phyloP scores from a whole-genome alignment of 768 basidiomycete species.

The Tricholoma sp. region DNA sequence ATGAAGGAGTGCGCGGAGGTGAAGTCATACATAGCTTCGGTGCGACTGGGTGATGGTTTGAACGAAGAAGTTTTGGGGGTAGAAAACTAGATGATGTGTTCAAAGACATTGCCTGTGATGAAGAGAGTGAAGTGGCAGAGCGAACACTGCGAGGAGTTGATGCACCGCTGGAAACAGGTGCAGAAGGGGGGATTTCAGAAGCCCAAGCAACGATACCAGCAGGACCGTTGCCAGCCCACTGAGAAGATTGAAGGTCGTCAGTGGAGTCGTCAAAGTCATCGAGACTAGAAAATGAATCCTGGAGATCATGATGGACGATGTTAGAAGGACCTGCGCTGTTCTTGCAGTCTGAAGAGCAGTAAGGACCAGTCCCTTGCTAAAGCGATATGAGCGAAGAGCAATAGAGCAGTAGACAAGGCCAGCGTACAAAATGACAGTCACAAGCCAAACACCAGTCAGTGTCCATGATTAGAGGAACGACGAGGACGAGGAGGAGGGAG shows the following conservation, averaged over 20 bases:
- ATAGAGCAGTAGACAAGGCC: slow-evolving; percentile 12
- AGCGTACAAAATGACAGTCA: slow-evolving; percentile 49
- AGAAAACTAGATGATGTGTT: not conserved
- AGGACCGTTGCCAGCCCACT: slow-evolving; percentile 15
- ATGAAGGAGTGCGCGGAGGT: slow-evolving; percentile 24
- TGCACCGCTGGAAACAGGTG: slow-evolving; percentile 3
- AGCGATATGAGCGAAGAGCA: slow-evolving; percentile 3
- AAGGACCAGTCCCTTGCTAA: slow-evolving; percentile 33
- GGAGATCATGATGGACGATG: not conserved
- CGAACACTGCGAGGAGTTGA: slow-evolving; percentile 12
- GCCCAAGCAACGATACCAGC: slow-evolving; percentile 46
- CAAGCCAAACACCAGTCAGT: slow-evolving; percentile 71
- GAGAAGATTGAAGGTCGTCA: not conserved
- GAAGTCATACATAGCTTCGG: slow-evolving; percentile 51
- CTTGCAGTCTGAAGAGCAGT: slow-evolving; percentile 48
- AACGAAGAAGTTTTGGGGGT: slow-evolving; percentile 34
- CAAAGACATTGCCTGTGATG: slow-evolving; percentile 5
- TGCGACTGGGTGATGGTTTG: slow-evolving; percentile 34
- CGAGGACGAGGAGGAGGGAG: too few relatives aligned
- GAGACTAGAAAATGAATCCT: too few relatives aligned
- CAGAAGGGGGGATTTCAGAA: slow-evolving; percentile 31
- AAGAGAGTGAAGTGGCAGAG: slow-evolving; percentile 13
- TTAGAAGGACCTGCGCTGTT: slow-evolving; percentile 25
- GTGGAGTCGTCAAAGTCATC: too few relatives aligned
- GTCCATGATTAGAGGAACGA: slow-evolving; percentile 35